A percentile compares a stretch with the other conserved stretches of the same genome.
Evolutionary conservation across 306 rosid species (phyloP).

Genomic region (Inga oerstediana): DNA sequence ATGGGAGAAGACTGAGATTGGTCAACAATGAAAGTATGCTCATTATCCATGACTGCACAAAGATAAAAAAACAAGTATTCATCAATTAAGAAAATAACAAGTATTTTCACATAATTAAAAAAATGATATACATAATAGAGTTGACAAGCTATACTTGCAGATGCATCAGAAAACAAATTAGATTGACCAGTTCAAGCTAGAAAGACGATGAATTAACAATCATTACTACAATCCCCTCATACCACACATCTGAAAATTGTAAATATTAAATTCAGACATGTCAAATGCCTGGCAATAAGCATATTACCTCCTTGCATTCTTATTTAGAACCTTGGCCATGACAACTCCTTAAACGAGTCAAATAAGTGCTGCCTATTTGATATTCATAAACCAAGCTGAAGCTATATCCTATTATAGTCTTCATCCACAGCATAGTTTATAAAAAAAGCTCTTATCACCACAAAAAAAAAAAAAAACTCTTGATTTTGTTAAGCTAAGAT

Average conservation of each 20-base stretch:
- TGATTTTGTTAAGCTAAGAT: not conserved
- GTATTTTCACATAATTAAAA: no score
- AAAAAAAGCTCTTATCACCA: no score
- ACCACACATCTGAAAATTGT: not conserved
- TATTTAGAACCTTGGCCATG: conserved; percentile 29
- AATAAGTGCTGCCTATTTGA: conserved; percentile 2
- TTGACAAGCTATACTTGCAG: conserved; percentile 97
- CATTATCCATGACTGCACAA: no score
- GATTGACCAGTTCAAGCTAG: conserved; percentile 14
- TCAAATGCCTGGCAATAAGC: not conserved
- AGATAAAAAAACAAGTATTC: no score
- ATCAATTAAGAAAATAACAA: no score
- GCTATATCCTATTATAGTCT: not conserved
- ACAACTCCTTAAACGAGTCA: conserved; percentile 27
- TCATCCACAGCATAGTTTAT: not conserved
- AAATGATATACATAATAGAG: conserved; percentile 52
- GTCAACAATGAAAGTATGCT: no score
- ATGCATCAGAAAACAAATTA: conserved; percentile 31
- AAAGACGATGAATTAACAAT: not conserved
- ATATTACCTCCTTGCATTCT: conserved; percentile 10
- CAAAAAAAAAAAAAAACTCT: not conserved
- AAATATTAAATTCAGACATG: conserved; percentile 25
- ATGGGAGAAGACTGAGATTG: no score
- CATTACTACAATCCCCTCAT: conserved; percentile 27
- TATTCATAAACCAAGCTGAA: conserved; percentile 7